phyloP scores from a whole-genome alignment of 2,329 filamentous ascomycete genomes.

The Lasiodiplodia citricola region DNA sequence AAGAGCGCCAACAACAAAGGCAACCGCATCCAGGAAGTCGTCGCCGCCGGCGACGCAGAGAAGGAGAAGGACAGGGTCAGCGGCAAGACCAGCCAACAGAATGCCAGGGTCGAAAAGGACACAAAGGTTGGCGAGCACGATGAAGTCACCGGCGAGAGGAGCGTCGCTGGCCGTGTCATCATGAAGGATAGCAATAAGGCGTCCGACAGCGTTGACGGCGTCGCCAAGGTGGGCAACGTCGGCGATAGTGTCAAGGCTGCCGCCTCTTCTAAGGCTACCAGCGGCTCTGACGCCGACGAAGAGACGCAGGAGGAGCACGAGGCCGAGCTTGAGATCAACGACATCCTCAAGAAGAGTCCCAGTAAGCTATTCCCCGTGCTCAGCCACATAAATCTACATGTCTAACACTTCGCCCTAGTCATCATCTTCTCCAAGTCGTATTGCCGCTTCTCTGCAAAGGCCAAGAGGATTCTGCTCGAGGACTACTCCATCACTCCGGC shows the following conservation, averaged over 20 bases:
- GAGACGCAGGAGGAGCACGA: constrained; percentile 64
- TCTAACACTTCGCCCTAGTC: constrained; percentile 58
- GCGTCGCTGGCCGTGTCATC: constrained; percentile 61
- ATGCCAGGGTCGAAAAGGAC: constrained; percentile 27
- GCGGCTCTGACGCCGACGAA: constrained; percentile 36
- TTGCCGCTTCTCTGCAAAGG: constrained; percentile 83
- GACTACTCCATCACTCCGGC: constrained; percentile 82
- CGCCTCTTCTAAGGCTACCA: constrained; percentile 32
- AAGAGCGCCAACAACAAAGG: constrained; percentile 71
- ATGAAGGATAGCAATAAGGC: constrained; percentile 47
- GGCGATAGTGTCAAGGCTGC: constrained; percentile 41
- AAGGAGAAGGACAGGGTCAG: constrained; percentile 29
- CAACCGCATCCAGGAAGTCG: constrained; percentile 50
- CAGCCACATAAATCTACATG: too few relatives aligned
- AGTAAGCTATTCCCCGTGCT: constrained; percentile 56
- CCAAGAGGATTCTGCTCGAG: constrained; percentile 83
- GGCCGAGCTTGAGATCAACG: constrained; percentile 73
- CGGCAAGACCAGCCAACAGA: constrained; percentile 26
- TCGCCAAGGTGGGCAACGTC: constrained; percentile 50
- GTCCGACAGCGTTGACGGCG: constrained; percentile 46
- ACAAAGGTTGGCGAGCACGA: constrained; percentile 28
- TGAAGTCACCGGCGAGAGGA: constrained; percentile 48
- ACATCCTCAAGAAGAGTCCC: constrained; percentile 82
- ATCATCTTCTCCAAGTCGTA: constrained; percentile 97
- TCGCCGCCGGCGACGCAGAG: constrained; percentile 36